Evolutionary conservation across 257 asterid genomes (phyloP), one percentile per base, ranked within the genome.

Genomic region (Solanum tarapatanum): DNA sequence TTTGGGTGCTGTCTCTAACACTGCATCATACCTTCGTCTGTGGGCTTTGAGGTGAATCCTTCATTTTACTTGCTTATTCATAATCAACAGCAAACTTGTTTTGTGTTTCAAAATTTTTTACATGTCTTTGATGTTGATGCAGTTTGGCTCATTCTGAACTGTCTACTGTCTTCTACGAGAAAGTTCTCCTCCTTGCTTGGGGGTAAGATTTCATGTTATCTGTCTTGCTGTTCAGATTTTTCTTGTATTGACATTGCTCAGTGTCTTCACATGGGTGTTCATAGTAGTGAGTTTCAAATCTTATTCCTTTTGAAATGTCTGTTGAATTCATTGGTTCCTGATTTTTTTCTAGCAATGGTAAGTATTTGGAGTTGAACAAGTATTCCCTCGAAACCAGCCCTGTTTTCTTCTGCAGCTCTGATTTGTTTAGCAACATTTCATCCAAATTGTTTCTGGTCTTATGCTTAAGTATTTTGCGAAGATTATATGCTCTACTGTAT

Each of bases 81-180:
- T 75, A 83, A n/a, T 86, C 69, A 77, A 41, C 60, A 62, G 33
- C 16, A 33, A 70, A 24, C 87, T 23, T 87, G 23, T 82, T 33
- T 83, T 33, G 28, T 19, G 72, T 45, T 80, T n/a, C 26, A 6
- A 30, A 32, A 32, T 0, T 0, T 85, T 83, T 85, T 45, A 90
- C 45, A 45, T 43, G 64, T 87, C 55, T 77, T 83, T 82, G 64
- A 75, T 88, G 30, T 14, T 66, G 43, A 89, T 85, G 36, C 98
- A 96, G 99, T 89, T 92, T 96, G 94, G 99, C 98, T 32, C 99
- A 96, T 90, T 96, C 99, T 14, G 99, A 96, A 89, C 75, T 96
- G 89, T 96, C 98, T 11, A 96, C 98, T 21, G 99, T 96, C 73
- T 94, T 96, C 94, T 96, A 96, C 55, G 99, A 96, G 90, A 96